Conservation (phyloP, 768 basidiomycete species). For the Pulveroboletus ravenelii region DNA sequence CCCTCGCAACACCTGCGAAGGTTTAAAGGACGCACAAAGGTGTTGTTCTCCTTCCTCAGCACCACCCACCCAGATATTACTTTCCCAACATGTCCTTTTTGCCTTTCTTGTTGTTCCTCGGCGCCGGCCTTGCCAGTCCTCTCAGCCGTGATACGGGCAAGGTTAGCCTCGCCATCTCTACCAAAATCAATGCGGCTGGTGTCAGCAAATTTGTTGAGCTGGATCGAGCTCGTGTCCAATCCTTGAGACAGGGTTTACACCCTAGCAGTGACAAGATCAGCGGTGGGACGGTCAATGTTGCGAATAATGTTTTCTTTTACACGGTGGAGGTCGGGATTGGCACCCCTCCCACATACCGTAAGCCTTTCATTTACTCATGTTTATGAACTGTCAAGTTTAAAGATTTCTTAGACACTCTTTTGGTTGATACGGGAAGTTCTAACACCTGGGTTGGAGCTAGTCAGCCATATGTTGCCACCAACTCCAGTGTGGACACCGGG, state of each 20-base stretch:
- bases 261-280: not conserved
- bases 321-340: slow-evolving; percentile 28
- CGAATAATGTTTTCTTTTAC: slow-evolving; percentile 27
- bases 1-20: too few species aligned
- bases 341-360: slow-evolving; percentile 26
- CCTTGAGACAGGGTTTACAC: not conserved
- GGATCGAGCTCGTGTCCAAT: slow-evolving; percentile 20
- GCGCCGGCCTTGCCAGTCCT: slow-evolving; percentile 3
- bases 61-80: too few species aligned
- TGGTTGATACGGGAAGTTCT: slow-evolving; percentile 33
- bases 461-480: slow-evolving; percentile 14
- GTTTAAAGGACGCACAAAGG: too few species aligned
- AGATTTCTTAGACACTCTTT: slow-evolving; percentile 18
- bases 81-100: not conserved
- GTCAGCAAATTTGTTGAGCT: slow-evolving; percentile 13
- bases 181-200: slow-evolving; percentile 10
- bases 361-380: not conserved
- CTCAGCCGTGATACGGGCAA: slow-evolving; percentile 8
- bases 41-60: too few species aligned
- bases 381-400: not conserved
- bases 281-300: slow-evolving; percentile 1
- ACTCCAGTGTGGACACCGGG: slow-evolving; percentile 18
- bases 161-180: slow-evolving; percentile 8
- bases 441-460: slow-evolving; percentile 31
- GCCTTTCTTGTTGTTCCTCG: slow-evolving; percentile 10